These are phyloP conservation scores for Suillus decipiens DNA, from an alignment of 768 basidiomycete genomes.

Conservation along the genomic window DNA sequence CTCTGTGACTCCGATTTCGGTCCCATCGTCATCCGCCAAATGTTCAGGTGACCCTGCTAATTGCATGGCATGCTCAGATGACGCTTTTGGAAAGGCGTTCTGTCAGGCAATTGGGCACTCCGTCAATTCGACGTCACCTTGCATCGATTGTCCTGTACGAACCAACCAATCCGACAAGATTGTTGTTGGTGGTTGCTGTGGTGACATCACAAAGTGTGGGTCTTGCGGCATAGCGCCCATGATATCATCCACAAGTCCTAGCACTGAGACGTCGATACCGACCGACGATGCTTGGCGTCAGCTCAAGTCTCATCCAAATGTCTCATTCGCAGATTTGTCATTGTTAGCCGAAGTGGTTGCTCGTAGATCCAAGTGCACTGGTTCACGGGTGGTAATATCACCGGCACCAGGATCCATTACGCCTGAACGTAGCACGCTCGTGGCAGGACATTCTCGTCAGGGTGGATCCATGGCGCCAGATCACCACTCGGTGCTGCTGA, in stretches of 20 bases:
- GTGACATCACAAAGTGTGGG: constrained; percentile 33
- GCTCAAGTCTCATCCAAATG: constrained; percentile 87
- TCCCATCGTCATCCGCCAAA: constrained; percentile 35
- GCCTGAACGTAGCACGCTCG: constrained; percentile 40
- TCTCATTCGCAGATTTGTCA: constrained; percentile 78
- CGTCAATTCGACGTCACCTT: constrained; percentile 51
- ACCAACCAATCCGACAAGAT: constrained; percentile 28
- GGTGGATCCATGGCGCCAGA: constrained; percentile 18
- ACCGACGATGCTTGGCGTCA: constrained; percentile 84
- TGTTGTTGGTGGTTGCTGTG: constrained; percentile 38
- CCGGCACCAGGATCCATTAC: constrained; percentile 51
- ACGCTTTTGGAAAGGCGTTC: constrained; percentile 86
- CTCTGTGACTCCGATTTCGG: constrained; percentile 42
- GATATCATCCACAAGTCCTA: constrained; percentile 24
- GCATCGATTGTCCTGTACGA: constrained; percentile 55
- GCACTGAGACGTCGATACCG: constrained; percentile 57
- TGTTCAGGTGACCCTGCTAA: constrained; percentile 90
- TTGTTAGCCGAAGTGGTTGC: constrained; percentile 90
- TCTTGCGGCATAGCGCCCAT: constrained; percentile 36
- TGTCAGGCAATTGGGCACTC: constrained; percentile 74
- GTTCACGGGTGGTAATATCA: constrained; percentile 64
- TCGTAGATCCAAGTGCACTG: constrained; percentile 75
- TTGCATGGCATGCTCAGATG: constrained; percentile 83
- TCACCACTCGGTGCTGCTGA: constrained; percentile 46
- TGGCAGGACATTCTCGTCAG: constrained; percentile 15